A percentile compares a stretch with the other conserved stretches of the same genome.
Conservation (phyloP, 768 basidiomycete genomes). For the Rhizopogon salebrosus region DNA sequence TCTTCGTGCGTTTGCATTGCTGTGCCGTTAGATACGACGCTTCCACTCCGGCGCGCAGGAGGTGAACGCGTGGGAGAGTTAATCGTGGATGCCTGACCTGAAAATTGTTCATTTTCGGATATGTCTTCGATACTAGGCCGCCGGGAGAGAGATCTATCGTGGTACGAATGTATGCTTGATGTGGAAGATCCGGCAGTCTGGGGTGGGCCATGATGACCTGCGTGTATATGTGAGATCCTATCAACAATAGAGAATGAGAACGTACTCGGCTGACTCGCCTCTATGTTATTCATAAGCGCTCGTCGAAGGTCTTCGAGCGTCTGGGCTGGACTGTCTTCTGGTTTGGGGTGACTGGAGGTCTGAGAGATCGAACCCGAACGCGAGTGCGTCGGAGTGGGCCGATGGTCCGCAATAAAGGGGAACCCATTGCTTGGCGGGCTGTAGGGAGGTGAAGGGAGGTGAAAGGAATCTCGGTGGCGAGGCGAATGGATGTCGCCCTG, state of each 20-base stretch:
- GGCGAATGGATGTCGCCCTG: constrained; percentile 4
- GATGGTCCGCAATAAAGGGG: background rate
- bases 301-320: constrained; percentile 19
- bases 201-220: background rate
- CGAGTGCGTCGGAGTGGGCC: background rate
- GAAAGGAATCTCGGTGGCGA: background rate
- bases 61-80: background rate
- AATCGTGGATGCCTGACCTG: background rate
- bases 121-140: constrained; percentile 34
- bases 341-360: background rate
- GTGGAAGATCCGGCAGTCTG: background rate
- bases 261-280: constrained; percentile 6
- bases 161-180: constrained; percentile 4
- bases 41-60: background rate
- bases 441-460: constrained; percentile 24
- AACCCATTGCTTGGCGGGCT: constrained; percentile 15
- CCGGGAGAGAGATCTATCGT: constrained; percentile 23
- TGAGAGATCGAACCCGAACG: background rate
- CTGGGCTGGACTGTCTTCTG: constrained; percentile 9
- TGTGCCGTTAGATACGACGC: background rate
- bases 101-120: constrained; percentile 27
- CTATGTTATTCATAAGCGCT: constrained; percentile 7
- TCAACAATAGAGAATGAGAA: background rate
- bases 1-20: constrained; percentile 9
- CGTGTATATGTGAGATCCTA: background rate